Percentiles rank a stretch among this genome's conserved stretches.
Conservation (phyloP, 805 yeast genomes). For the Maudiozyma turicensis region DNA sequence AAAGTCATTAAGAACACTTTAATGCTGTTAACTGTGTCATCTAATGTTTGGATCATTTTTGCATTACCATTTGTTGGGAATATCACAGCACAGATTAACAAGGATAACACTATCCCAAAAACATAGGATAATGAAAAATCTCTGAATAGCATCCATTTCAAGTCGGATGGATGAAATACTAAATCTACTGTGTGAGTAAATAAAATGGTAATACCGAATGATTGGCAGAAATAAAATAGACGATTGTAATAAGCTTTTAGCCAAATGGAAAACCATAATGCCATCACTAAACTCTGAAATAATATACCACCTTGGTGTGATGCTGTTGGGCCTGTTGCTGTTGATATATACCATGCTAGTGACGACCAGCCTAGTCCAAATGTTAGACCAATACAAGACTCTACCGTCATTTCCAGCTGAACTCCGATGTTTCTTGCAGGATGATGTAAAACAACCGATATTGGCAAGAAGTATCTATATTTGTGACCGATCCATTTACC, state of each 20-base stretch:
- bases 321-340: slow-evolving; percentile 32
- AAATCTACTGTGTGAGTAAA: slow-evolving; percentile 27
- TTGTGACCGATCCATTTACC: slow-evolving; percentile 36
- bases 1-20: slow-evolving; percentile 20
- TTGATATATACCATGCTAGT: slow-evolving; percentile 34
- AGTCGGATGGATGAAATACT: slow-evolving; percentile 8
- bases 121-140: slow-evolving; percentile 37
- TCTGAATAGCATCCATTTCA: slow-evolving; percentile 32
- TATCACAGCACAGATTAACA: slow-evolving; percentile 28
- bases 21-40: slow-evolving; percentile 17
- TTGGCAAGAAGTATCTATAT: slow-evolving; percentile 33
- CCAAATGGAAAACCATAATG: slow-evolving; percentile 34
- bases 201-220: slow-evolving; percentile 32
- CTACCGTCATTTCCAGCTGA: slow-evolving; percentile 37
- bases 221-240: slow-evolving; percentile 30
- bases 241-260: slow-evolving; percentile 34
- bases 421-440: slow-evolving; percentile 39
- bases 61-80: slow-evolving; percentile 36
- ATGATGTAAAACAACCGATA: slow-evolving; percentile 37
- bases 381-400: slow-evolving; percentile 33
- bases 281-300: slow-evolving; percentile 34
- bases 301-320: slow-evolving; percentile 39
- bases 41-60: slow-evolving; percentile 22
- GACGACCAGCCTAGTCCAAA: slow-evolving; percentile 39
- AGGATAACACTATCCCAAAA: slow-evolving; percentile 34